Base-by-base conservation (phyloP, 306 rosid genomes). In the Quercus agrifolia region DNA sequence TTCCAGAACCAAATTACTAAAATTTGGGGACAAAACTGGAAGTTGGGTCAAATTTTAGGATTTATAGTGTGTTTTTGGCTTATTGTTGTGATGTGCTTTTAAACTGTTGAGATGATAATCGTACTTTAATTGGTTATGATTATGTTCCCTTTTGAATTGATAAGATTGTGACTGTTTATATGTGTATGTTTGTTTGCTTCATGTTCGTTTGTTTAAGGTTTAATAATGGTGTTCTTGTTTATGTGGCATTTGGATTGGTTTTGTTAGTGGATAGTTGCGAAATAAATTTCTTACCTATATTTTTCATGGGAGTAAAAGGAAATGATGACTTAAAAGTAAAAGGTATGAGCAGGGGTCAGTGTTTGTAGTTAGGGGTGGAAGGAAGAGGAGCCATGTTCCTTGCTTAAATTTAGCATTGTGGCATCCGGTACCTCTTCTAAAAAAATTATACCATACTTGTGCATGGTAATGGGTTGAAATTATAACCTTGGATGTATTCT, bases 371-470 rank as follows among this genome's bases (percentile, higher is more conserved):
- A 27, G 38, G 35, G n/a, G 70, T 15, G 44, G 44, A 63, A 15
- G 70, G 70, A 51, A 63, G 54, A 33, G 44, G 75, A 51, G 75
- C 89, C 83, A 79, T 27, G 77, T 77, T 18, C 78, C 28, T 80
- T 83, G 80, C 85, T 86, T 69, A 38, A 67, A 30, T 56, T 67
- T 79, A 76, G 73, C 82, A 82, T 23, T 31, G 75, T 83, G 21
- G 54, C 89, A 68, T 79, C 72, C 51, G 56, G 28, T 79, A 72
- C 64, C 84, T 76, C 74, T 76, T 79, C 61, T 31, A 79, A 44
- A 74, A 62, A 19, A 46, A 73, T 31, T 55, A 70, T 71, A 54
- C 68, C 55, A 15, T 55, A 30, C 70, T 70, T 44, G 6, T 54
- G 35, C 74, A 15, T 5, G n/a, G 70, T 66, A 25, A 25, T 11